Evolutionary conservation across 345 rosid species (phyloP), one percentile per base, ranked within the genome.

Genomic region (Salix dunnii): DNA sequence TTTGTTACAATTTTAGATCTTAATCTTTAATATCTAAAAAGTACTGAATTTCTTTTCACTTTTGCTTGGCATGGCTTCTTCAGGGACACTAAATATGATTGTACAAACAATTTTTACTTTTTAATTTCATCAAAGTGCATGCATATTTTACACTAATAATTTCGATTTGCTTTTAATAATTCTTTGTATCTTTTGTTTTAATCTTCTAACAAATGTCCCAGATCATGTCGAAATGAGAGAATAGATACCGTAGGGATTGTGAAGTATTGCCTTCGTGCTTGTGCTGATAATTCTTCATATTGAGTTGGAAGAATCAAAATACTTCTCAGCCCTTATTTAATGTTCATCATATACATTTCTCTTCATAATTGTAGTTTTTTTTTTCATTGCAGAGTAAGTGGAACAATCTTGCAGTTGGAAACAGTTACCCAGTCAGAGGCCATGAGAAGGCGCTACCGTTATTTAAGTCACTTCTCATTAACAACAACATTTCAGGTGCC

Each of bases 381-480:
- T 35, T 23, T 38, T 68, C 70, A 76, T 78, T 73, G 78, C 89
- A 96, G 99, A 81, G 79, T 93, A 78, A 86, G 85, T 70, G 99
- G 99, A 75, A 90, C 66, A 83, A 96, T 93, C 76, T 71, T 92
- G 82, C 93, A 93, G 86, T 80, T 93, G 88, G 99, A 96, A 79
- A 83, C 94, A 0, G 83, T 93, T 63, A 92, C 96, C 65, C 98
- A 93, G 68, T 88, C 99, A 17, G 97, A 93, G 84, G 92, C 92
- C 4, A 86, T 83, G 76, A 86, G 99, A 81, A 89, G 90, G 81
- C 97, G 98, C 31, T 92, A 92, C 82, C 94, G 97, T 63, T 92
- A 84, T 76, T 77, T 96, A 79, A 92, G 98, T 86, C 99, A 96
- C 82, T 93, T 93, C 81, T 91, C 99, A 46, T 88, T 96, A 69